These are phyloP conservation scores for Debaryomycetaceae sp. DNA, from an alignment of 1,139 yeast species.

Conservation along the genomic window DNA sequence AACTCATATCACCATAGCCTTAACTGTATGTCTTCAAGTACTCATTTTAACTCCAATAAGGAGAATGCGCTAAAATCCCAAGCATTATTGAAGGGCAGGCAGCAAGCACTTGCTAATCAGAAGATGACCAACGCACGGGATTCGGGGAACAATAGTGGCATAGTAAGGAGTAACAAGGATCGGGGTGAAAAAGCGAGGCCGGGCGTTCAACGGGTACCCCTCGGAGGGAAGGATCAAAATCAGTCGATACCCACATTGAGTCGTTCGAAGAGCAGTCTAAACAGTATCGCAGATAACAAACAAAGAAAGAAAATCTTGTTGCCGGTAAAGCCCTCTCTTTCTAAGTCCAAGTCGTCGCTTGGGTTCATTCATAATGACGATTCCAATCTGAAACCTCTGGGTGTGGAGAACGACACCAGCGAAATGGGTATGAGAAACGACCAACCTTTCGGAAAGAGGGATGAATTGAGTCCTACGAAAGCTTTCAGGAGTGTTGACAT, in stretches of 20 bases:
- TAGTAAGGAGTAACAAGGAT: background rate
- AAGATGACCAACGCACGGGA: background rate
- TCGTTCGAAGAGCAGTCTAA: conserved; percentile 31
- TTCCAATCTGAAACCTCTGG: background rate
- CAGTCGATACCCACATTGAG: conserved; percentile 24
- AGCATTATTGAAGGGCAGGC: background rate
- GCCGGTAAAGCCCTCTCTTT: conserved; percentile 23
- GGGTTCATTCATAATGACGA: conserved; percentile 26
- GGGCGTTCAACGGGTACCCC: conserved; percentile 33
- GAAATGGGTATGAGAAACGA: background rate
- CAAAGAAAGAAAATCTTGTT: conserved; percentile 12
- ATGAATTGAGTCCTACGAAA: background rate
- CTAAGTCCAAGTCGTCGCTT: conserved; percentile 38
- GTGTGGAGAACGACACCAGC: background rate
- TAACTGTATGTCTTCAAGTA: conserved; percentile 2
- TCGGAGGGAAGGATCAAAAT: conserved; percentile 50
- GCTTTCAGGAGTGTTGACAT: background rate
- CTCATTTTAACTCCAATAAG: conserved; percentile 7
- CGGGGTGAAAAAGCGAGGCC: background rate
- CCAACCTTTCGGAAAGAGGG: background rate
- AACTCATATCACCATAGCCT: no score
- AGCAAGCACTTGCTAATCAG: background rate
- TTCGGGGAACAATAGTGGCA: background rate
- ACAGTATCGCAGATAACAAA: conserved; percentile 3
- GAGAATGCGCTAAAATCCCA: conserved; percentile 9